Percentiles rank a stretch among this genome's conserved stretches.
phyloP scores from a whole-genome alignment of 495 filamentous ascomycete species.

The Penicillium nucicola region DNA sequence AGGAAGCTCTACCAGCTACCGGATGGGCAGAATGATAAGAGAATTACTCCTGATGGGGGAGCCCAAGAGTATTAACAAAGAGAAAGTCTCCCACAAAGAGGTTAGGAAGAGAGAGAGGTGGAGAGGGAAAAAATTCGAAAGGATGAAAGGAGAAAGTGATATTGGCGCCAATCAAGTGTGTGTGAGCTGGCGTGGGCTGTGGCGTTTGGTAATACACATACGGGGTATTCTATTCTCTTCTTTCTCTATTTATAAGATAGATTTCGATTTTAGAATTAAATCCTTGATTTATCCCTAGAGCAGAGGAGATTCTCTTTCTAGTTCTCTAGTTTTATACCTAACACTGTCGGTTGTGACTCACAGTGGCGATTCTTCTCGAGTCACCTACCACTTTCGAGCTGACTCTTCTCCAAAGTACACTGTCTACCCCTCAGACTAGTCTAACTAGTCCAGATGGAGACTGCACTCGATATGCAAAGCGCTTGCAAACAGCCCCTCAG shows the following conservation, averaged over 20 bases:
- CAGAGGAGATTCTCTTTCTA: no score
- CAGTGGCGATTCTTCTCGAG: no score
- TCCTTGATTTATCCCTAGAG: no score
- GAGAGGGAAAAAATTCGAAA: conserved; percentile 22
- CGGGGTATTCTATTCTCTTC: conserved; percentile 6
- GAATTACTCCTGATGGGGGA: not conserved
- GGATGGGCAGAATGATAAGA: conserved; percentile 8
- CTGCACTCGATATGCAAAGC: conserved; percentile 9
- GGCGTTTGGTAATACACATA: conserved; percentile 15
- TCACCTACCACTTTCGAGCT: no score
- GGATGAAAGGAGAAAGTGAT: conserved; percentile 15
- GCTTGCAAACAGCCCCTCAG: conserved; percentile 12
- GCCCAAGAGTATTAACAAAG: conserved; percentile 2
- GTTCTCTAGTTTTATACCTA: no score
- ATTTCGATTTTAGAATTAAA: no score
- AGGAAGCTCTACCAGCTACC: not conserved
- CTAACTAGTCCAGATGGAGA: conserved; percentile 29
- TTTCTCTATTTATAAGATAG: not conserved
- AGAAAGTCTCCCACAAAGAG: conserved; percentile 4
- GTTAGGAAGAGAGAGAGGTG: conserved; percentile 13
- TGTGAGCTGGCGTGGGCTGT: conserved; percentile 16
- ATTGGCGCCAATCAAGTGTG: conserved; percentile 10
- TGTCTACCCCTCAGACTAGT: conserved; percentile 28
- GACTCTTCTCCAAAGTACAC: not conserved
- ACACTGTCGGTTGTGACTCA: no score